Evolutionary conservation across 2,329 filamentous ascomycete genomes (phyloP).

Genomic region (Pseudocercospora fuligena): DNA sequence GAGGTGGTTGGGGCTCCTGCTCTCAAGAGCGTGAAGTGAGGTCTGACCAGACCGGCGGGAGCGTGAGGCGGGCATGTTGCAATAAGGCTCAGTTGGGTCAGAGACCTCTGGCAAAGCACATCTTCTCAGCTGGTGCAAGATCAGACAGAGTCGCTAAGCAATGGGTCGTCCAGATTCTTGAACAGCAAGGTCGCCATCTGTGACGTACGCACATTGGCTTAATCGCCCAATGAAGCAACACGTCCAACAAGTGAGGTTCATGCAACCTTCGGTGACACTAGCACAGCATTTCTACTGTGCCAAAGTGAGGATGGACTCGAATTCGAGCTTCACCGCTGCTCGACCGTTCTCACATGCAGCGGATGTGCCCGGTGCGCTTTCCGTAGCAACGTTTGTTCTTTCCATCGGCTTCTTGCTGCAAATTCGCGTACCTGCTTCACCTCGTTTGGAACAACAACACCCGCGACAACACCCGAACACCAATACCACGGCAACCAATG

Average conservation of each 20-base stretch:
- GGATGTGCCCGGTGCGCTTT: neutral
- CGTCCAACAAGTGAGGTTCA: neutral
- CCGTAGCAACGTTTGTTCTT: neutral
- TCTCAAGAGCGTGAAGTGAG: neutral
- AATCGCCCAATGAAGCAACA: neutral
- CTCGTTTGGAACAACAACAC: conserved; percentile 9
- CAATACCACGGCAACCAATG: neutral
- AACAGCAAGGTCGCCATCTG: neutral
- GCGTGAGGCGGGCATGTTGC: neutral
- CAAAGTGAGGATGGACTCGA: neutral
- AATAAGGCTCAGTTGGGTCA: too few relatives aligned
- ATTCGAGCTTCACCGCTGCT: conserved; percentile 4
- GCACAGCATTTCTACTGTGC: neutral
- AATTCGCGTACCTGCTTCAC: conserved; percentile 1
- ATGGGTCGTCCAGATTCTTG: neutral
- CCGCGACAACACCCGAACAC: neutral
- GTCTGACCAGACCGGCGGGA: neutral
- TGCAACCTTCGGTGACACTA: neutral
- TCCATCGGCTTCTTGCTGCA: neutral
- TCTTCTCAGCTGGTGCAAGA: neutral
- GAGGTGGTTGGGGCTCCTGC: neutral
- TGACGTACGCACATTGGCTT: neutral
- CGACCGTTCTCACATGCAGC: conserved; percentile 8
- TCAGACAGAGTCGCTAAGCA: neutral
- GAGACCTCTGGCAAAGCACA: too few relatives aligned